A percentile compares a stretch with the other conserved stretches of the same genome.
These are phyloP conservation scores for Cucumis melo DNA, from an alignment of 306 rosid genomes.

Conservation along the genomic window DNA sequence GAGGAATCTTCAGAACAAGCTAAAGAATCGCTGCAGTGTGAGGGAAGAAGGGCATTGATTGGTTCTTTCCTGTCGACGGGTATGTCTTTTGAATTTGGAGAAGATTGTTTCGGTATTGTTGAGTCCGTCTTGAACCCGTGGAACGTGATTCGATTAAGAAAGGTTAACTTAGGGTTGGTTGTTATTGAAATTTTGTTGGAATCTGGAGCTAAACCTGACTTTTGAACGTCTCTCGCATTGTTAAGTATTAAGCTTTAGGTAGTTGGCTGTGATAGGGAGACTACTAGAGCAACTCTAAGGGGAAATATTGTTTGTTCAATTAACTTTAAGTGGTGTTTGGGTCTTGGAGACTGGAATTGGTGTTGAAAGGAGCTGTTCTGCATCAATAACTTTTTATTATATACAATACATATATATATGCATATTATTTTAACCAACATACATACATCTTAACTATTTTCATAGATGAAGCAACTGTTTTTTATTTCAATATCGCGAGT, in stretches of 20 bases:
- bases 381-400: neutral
- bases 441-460: neutral
- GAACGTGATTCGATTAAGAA: neutral
- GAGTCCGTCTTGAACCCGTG: neutral
- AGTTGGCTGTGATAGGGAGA: neutral
- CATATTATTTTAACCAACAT: too few relatives aligned
- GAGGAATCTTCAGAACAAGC: slow-evolving; percentile 16
- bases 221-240: neutral
- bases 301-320: neutral
- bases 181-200: neutral
- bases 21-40: slow-evolving; percentile 22
- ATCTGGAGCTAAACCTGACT: neutral
- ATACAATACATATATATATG: too few relatives aligned
- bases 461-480: neutral
- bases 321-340: neutral
- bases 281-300: neutral
- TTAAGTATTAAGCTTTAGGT: neutral
- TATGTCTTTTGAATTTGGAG: slow-evolving; percentile 1
- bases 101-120: neutral
- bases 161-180: neutral
- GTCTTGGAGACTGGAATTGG: neutral
- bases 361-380: neutral
- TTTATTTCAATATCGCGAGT: too few relatives aligned
- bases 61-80: slow-evolving; percentile 56
- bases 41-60: slow-evolving; percentile 67